phyloP scores from a whole-genome alignment of 257 asterid species.

The Plantago major region DNA sequence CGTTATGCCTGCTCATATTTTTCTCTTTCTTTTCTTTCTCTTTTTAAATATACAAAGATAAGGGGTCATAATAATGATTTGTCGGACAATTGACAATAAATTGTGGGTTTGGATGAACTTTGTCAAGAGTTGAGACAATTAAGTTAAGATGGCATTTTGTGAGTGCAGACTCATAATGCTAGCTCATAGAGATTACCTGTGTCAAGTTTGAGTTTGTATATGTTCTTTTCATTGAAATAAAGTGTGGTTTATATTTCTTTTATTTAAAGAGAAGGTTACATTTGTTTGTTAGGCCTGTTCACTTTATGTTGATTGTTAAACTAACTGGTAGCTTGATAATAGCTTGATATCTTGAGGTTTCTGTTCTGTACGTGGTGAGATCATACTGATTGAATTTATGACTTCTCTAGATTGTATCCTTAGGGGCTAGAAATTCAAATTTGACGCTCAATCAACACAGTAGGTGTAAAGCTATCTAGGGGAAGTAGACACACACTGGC shows the following conservation, averaged over 20 bases:
- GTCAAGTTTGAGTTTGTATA: constrained; percentile 37
- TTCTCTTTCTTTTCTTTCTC: neutral
- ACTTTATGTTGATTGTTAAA: no score
- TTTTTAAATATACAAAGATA: constrained; percentile 18
- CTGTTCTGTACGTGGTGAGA: no score
- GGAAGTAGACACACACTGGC: no score
- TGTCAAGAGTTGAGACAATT: constrained; percentile 23
- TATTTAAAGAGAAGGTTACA: neutral
- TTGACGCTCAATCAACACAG: no score
- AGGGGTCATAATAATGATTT: constrained; percentile 36
- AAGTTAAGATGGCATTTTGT: constrained; percentile 19
- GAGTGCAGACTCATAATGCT: constrained; percentile 18
- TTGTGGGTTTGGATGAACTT: constrained; percentile 34
- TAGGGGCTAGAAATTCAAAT: no score
- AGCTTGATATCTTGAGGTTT: no score
- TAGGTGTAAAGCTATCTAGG: no score
- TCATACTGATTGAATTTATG: no score
- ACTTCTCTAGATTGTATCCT: no score
- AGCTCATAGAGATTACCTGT: constrained; percentile 19
- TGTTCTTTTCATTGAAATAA: constrained; percentile 30
- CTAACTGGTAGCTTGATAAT: no score
- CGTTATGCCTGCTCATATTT: constrained; percentile 50
- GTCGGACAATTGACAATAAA: constrained; percentile 37
- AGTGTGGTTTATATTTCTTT: constrained; percentile 19
- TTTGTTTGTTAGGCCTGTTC: neutral